Evolutionary conservation across 352 stramenopile genomes (phyloP), one percentile per base, ranked within the genome.

Genomic region (Globisporangium perplexum): DNA sequence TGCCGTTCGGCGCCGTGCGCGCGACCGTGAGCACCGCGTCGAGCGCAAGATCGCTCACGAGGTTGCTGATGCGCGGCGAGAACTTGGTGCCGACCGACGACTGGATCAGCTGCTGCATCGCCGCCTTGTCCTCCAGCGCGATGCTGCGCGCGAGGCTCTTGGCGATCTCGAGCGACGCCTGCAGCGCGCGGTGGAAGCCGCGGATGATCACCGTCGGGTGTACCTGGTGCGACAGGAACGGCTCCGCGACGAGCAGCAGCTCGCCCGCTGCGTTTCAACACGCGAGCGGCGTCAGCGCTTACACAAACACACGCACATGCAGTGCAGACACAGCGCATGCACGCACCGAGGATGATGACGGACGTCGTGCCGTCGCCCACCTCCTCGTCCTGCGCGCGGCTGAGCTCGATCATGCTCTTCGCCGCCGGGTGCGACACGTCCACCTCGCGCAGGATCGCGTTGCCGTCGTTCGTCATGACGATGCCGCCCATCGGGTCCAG

Each of bases 331-430:
- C 44, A 17, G 55, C 10, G 23, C 3, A n/a, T 14, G n/a, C 0
- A 63, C 72, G 36, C 54, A 87, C 80, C 86, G 42, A 99, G 77
- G 53, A 99, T 98, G 76, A 99, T 99, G 44, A 99, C 98, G 33
- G 93, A 98, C n/a, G 98, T 99, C 30, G 98, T 99, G 57, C 98
- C 98, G 72, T 99, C 98, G 41, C 98, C 97, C 20, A 99, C 98
- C 77, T 99, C 97, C 72, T 99, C 98, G 72, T 99, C 97, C 77
- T 99, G 97, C 7, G 96, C 96, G 45, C 97, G 79, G 56, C 83
- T 98, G 17, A 99, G 78, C 80, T 99, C 98, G 74, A 99, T 99
- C 96, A 99, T 99, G 68, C 88, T 98, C 80, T 99, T 99, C 47
- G 97, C 97, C 12, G 98, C 98, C 2, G 96, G 96, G 75, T 99